phyloP scores from a whole-genome alignment of 202 grass and related monocot species.

The Sporobolus alterniflorus region DNA sequence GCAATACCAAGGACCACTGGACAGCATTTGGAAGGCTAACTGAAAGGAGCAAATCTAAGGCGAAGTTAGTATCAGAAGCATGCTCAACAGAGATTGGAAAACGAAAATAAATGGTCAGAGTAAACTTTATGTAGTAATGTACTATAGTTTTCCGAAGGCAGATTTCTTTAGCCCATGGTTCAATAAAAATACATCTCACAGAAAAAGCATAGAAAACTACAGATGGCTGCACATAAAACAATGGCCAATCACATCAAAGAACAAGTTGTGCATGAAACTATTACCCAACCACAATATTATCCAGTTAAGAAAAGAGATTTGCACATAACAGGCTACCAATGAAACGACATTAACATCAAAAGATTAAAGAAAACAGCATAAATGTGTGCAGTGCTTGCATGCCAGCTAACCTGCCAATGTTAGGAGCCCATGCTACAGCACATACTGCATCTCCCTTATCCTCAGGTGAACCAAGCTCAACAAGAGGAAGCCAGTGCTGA shows the following conservation, averaged over 20 bases:
- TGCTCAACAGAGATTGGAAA: neutral
- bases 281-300: neutral
- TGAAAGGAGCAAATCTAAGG: neutral
- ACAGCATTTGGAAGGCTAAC: neutral
- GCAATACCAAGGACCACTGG: neutral
- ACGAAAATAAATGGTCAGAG: neutral
- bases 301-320: neutral
- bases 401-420: constrained; percentile 77
- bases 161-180: neutral
- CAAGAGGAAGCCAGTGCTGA: constrained; percentile 83
- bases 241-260: neutral
- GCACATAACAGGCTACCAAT: neutral
- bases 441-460: constrained; percentile 72
- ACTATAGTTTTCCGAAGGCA: neutral
- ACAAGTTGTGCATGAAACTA: neutral
- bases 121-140: neutral
- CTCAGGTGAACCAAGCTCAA: constrained; percentile 74
- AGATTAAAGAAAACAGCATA: constrained; percentile 4
- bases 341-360: constrained; percentile 25
- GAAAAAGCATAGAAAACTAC: neutral
- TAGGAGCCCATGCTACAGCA: constrained; percentile 95
- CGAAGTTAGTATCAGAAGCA: neutral
- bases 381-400: constrained; percentile 15
- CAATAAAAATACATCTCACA: neutral
- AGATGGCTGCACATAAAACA: neutral